phyloP scores from a whole-genome alignment of 2,329 filamentous ascomycete species.

The Aspergillus tanneri region DNA sequence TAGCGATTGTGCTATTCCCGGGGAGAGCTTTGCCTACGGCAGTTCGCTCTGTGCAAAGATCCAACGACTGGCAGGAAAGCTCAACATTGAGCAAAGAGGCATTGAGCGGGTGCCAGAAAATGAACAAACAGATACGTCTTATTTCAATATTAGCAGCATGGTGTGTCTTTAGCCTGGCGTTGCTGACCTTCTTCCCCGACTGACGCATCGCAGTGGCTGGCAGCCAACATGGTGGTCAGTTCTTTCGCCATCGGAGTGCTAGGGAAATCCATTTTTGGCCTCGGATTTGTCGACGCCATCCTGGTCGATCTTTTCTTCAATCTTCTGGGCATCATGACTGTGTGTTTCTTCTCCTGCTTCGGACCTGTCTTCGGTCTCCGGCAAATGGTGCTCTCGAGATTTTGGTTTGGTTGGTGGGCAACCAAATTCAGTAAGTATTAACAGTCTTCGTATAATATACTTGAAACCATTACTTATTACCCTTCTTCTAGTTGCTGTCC shows the following conservation, averaged over 20 bases:
- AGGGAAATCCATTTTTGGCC: slow-evolving; percentile 64
- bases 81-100: slow-evolving; percentile 70
- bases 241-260: slow-evolving; percentile 74
- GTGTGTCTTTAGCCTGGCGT: slow-evolving; percentile 47
- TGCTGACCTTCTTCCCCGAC: slow-evolving; percentile 19
- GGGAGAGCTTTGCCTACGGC: slow-evolving; percentile 60
- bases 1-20: slow-evolving; percentile 52
- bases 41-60: slow-evolving; percentile 57
- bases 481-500: slow-evolving; percentile 56
- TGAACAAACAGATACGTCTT: slow-evolving; percentile 64
- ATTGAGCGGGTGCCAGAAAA: slow-evolving; percentile 72
- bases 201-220: slow-evolving; percentile 61
- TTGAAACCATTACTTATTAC: background rate
- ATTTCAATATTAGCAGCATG: slow-evolving; percentile 69
- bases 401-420: slow-evolving; percentile 72
- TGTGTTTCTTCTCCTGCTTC: slow-evolving; percentile 75
- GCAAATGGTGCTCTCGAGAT: slow-evolving; percentile 77
- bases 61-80: slow-evolving; percentile 62
- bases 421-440: slow-evolving; percentile 61
- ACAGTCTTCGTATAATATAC: background rate
- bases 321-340: slow-evolving; percentile 67
- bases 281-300: slow-evolving; percentile 72
- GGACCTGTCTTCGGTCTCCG: slow-evolving; percentile 71
- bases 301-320: slow-evolving; percentile 75
- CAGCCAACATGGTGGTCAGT: slow-evolving; percentile 74